Evolutionary conservation across 805 yeast genomes (phyloP).

Genomic region (Metschnikowia shivogae): DNA sequence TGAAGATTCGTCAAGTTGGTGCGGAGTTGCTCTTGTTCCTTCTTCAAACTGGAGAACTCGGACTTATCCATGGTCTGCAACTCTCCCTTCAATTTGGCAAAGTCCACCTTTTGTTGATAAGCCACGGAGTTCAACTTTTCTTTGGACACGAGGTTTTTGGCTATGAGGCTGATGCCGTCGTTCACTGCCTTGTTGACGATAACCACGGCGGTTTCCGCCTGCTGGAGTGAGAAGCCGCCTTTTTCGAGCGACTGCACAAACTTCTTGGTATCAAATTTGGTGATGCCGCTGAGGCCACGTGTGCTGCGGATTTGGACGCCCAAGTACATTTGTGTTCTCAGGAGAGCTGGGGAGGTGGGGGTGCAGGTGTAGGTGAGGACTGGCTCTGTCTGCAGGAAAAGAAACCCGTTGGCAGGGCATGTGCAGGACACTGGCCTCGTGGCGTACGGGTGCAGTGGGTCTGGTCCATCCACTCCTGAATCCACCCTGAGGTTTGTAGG

Average conservation of each 20-base stretch:
- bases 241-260: conserved; percentile 63
- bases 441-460: too few relatives aligned
- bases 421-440: too few relatives aligned
- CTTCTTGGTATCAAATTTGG: conserved; percentile 70
- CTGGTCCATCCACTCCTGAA: too few relatives aligned
- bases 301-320: background rate
- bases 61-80: conserved; percentile 81
- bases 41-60: conserved; percentile 75
- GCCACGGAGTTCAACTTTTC: conserved; percentile 80
- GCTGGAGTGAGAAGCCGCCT: conserved; percentile 67
- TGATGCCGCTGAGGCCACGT: conserved; percentile 24
- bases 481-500: too few relatives aligned
- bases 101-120: conserved; percentile 94
- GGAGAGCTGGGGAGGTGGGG: too few relatives aligned
- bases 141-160: conserved; percentile 76
- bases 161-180: conserved; percentile 73
- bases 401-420: too few relatives aligned
- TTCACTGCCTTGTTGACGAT: conserved; percentile 71
- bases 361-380: too few relatives aligned
- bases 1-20: conserved; percentile 84
- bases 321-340: background rate
- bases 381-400: too few relatives aligned
- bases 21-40: conserved; percentile 80
- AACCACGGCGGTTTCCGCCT: conserved; percentile 74
- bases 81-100: conserved; percentile 91